Evolutionary conservation across 2,329 filamentous ascomycete genomes (phyloP).

Genomic region (Aspergillus novofumigatus): DNA sequence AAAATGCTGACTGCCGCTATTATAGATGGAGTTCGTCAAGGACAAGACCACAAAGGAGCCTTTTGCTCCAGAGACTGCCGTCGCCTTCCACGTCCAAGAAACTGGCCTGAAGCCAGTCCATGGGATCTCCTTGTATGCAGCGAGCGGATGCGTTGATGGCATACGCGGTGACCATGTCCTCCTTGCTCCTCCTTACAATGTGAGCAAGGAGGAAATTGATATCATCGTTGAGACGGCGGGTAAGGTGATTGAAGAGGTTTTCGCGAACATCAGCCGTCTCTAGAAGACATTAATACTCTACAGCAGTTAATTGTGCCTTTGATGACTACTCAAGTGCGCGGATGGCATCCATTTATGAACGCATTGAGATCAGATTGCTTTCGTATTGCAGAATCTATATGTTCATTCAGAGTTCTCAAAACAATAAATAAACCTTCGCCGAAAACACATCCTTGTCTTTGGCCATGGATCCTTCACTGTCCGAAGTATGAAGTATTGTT

Average conservation of each 20-base stretch:
- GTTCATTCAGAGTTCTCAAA: neutral
- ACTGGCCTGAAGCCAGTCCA: conserved; percentile 42
- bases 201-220: conserved; percentile 54
- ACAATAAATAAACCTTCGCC: neutral
- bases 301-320: neutral
- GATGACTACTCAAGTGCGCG: neutral
- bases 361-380: too few species aligned
- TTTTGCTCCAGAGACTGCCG: conserved; percentile 43
- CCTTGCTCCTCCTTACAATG: conserved; percentile 65
- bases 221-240: conserved; percentile 50
- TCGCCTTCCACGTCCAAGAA: conserved; percentile 51
- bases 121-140: conserved; percentile 61
- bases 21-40: conserved; percentile 53
- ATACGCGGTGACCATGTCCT: conserved; percentile 65
- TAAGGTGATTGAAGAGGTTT: conserved; percentile 51
- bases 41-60: conserved; percentile 53
- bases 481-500: conserved; percentile 6
- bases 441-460: neutral
- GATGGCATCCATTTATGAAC: neutral
- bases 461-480: neutral
- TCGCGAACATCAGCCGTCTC: conserved; percentile 21
- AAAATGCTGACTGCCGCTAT: neutral
- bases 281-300: neutral
- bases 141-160: conserved; percentile 57
- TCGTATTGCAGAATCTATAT: neutral